Evolutionary conservation across 306 rosid genomes (phyloP).

Genomic region (Pyrus pyrifolia): DNA sequence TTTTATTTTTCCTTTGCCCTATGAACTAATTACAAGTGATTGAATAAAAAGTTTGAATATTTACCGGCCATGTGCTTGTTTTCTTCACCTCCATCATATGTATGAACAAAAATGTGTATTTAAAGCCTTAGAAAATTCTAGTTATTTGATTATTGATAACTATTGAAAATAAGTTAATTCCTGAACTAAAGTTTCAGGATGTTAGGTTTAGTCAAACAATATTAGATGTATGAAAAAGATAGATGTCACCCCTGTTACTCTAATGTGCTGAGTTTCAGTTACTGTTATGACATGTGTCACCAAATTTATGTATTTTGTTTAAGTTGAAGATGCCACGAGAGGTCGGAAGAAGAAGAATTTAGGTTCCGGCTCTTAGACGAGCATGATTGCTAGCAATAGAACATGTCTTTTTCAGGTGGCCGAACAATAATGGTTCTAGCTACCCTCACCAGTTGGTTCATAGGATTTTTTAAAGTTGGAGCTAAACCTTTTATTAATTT

Average conservation of each 20-base stretch:
- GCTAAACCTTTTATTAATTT: neutral
- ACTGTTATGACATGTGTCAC: neutral
- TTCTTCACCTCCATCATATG: neutral
- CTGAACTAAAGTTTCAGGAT: neutral
- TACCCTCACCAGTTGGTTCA: neutral
- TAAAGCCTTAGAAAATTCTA: neutral
- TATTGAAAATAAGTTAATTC: neutral
- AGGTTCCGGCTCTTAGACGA: neutral
- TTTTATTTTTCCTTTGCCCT: neutral
- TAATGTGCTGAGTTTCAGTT: neutral
- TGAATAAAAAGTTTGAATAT: neutral
- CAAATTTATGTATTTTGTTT: neutral
- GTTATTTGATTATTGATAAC: neutral
- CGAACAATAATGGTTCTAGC: neutral
- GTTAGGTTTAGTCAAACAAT: neutral
- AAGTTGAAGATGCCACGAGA: neutral
- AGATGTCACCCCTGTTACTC: neutral
- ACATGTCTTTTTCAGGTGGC: neutral
- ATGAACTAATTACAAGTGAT: neutral
- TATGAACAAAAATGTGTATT: neutral
- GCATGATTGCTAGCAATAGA: neutral
- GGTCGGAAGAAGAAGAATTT: neutral
- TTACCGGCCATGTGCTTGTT: neutral
- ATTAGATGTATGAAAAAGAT: neutral
- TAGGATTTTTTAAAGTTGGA: neutral